Percentiles rank a stretch among this genome's conserved stretches.
Conservation (phyloP, 179 eudicot genomes). For the Patellifolia procumbens region DNA sequence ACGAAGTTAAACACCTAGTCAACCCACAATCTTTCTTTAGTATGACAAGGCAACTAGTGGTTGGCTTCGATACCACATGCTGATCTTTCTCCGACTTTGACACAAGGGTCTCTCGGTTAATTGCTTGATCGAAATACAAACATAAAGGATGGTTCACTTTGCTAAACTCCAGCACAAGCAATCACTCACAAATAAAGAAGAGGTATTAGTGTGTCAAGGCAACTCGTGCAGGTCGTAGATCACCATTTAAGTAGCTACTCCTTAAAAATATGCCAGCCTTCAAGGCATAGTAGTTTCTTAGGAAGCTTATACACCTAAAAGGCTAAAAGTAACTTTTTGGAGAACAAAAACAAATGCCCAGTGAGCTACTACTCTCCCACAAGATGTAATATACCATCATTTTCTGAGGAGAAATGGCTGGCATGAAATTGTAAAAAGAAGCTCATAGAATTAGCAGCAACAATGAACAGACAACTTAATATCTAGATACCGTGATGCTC, state of each 20-base stretch:
- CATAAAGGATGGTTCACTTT: not conserved
- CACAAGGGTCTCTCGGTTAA: not conserved
- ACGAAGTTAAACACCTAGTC: not conserved
- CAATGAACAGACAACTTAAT: not conserved
- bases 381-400: not conserved
- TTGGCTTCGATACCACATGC: not conserved
- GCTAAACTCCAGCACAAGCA: not conserved
- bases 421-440: not conserved
- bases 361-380: not conserved
- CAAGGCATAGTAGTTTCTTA: not conserved
- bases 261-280: not conserved
- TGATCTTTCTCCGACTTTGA: not conserved
- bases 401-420: not conserved
- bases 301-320: not conserved
- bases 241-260: too few species aligned
- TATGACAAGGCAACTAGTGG: not conserved
- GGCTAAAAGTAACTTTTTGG: not conserved
- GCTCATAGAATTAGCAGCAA: not conserved
- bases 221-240: too few species aligned
- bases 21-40: not conserved
- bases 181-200: too few species aligned
- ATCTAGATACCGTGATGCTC: not conserved
- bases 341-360: not conserved
- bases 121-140: not conserved
- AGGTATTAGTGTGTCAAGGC: too few species aligned